Evolutionary conservation across 75 land plant species (phyloP).

Genomic region (Chamaecyparis obtusa): DNA sequence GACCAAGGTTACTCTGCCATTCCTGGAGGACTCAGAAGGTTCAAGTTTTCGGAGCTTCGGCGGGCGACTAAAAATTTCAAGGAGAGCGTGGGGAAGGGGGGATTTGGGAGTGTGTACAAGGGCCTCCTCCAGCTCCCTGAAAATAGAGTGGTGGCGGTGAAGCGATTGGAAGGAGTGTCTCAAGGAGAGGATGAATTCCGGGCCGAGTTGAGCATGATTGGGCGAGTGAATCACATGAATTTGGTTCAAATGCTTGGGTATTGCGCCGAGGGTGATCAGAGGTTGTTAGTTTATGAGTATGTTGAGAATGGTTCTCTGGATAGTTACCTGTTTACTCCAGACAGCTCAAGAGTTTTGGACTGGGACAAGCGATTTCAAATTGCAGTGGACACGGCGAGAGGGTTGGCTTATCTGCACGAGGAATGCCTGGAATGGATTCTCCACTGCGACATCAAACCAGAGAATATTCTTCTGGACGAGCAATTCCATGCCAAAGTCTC

Average conservation of each 20-base stretch:
- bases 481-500: constrained; percentile 27
- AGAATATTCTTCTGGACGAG: constrained; percentile 36
- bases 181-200: constrained; percentile 50
- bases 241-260: constrained; percentile 45
- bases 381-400: constrained; percentile 25
- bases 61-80: constrained; percentile 61
- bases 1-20: constrained; percentile 30
- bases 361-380: constrained; percentile 35
- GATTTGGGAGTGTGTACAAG: constrained; percentile 51
- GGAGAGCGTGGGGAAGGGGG: constrained; percentile 47
- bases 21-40: constrained; percentile 38
- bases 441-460: constrained; percentile 49
- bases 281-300: not conserved
- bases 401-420: constrained; percentile 34
- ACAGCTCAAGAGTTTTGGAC: constrained; percentile 1
- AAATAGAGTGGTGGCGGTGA: constrained; percentile 42
- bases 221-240: constrained; percentile 41
- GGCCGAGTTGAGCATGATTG: constrained; percentile 32
- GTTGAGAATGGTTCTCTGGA: constrained; percentile 4
- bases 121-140: constrained; percentile 35
- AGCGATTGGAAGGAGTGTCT: constrained; percentile 31
- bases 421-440: constrained; percentile 25
- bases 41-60: constrained; percentile 48
- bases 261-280: constrained; percentile 46
- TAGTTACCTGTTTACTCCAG: not conserved